Base-by-base conservation (phyloP, 164 flowering plant genomes). In the Litsea cubeba region DNA sequence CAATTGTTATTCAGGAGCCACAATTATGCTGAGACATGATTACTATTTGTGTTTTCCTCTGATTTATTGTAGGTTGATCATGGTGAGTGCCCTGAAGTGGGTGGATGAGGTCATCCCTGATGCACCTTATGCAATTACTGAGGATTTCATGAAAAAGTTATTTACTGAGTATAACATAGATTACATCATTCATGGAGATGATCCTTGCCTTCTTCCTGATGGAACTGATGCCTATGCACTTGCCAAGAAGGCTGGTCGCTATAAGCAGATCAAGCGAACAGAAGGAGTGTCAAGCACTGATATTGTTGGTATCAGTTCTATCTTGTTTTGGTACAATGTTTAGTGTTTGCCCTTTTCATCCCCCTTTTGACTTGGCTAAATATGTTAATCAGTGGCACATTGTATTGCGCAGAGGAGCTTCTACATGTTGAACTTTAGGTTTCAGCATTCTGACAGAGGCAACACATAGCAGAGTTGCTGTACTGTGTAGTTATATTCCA, bases 201-300 rank as follows among this genome's bases (percentile, higher is more conserved):
- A 96, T 63, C 99, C 99, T 3, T 96, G 99, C 80, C 81, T 91
- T 80, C 97, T 96, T 77, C 99, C 98, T 51, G 98, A 94, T 84
- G 99, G 98, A 64, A 83, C 90, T 72, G 99, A 96, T 87, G 99
- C 99, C 54, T 96, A 96, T 86, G 97, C 94, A 25, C 94, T 88
- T 72, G 99, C 98, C 7, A 96, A 94, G 88, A 92, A 90, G 84
- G 98, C 89, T 75, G 99, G 97, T 70, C 97, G 98, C 65, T 96
- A 88, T 84, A 96, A 92, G 84, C 98, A 96, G 83, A 96, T 96
- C 76, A 96, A 96, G 83, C 97, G 99, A 24, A 96, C 98, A 2
- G 99, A 96, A 86, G 99, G 99, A 60, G 98, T 96, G 24, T 96
- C 99, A 17, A 96, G 98, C 89, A 96, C 99, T 8, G 98, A 96